Base-by-base conservation (phyloP, 176 grass and related monocot genomes). In the Leersia perrieri region DNA sequence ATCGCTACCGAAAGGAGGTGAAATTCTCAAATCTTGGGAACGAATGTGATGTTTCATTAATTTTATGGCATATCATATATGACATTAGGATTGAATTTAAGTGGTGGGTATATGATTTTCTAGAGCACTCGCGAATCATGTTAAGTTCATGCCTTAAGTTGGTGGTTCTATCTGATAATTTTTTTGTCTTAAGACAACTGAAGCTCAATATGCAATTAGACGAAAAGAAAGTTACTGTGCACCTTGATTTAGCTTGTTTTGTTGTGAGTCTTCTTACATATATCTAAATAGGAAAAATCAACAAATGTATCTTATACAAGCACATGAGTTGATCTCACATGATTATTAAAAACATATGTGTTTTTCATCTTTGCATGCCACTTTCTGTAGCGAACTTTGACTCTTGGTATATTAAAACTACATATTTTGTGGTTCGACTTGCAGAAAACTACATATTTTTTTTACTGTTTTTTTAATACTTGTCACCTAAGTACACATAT, bases 1-100 rank as follows among this genome's bases (percentile, higher is more conserved):
- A 98, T 63, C 87, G 95, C 3, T 98, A 93, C 83, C 84, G 92
- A 12, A 98, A 98, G 75, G 95, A 98, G 92, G 95, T 98, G 76
- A 53, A 85, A 69, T 11, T 74, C 12, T 63, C 32, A 9, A 57
- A 62, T 63, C 51, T 71, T 80, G 40, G 40, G 55, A 71, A 71
- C 5, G 71, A 35, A 70, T 40, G 25, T 8, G 22, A 76, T 80
- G 30, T 22, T 60, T 66, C 42, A 71, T 85, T 45, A 66, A n/a
- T n/a, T 42, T 69, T 38, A 13, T 67, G n/a, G 22, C 30, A 16
- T 14, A 42, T n/a, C 47, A 11, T 45, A 81, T 29, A 74, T 38
- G 44, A 7, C 31, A 42, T 39, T 51, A 81, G 9, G 16, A 38
- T 31, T 64, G 23, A 34, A 60, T 66, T 42, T 51, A 27, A 62